Percentiles rank a stretch among this genome's conserved stretches.
Conservation (phyloP, 441 rosid genomes). For the Breynia disticha region DNA sequence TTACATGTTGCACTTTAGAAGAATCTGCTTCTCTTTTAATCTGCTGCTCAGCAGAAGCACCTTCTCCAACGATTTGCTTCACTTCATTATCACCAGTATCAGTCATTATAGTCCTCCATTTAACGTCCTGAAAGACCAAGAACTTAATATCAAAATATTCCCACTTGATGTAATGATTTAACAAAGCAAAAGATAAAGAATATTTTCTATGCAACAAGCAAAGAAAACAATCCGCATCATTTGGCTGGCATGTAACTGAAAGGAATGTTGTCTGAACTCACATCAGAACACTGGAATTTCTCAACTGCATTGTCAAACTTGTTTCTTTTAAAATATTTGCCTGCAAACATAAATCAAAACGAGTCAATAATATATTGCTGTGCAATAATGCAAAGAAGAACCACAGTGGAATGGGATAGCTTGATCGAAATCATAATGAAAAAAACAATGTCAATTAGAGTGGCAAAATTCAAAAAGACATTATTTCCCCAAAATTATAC, state of each 20-base stretch:
- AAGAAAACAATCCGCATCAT: not conserved
- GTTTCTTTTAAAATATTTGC: constrained; percentile 23
- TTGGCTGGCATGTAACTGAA: not conserved
- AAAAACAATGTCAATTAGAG: no score
- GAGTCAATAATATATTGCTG: not conserved
- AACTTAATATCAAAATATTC: not conserved
- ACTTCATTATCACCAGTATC: constrained; percentile 14
- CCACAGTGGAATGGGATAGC: no score
- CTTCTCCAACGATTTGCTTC: constrained; percentile 24
- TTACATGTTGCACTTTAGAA: constrained; percentile 25
- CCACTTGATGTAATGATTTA: not conserved
- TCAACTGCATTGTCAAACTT: constrained; percentile 28
- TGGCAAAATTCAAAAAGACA: no score
- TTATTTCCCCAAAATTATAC: no score
- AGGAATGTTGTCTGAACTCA: constrained; percentile 18
- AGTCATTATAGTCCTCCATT: constrained; percentile 5
- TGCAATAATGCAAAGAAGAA: not conserved
- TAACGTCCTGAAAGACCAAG: constrained; percentile 21
- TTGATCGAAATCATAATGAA: no score
- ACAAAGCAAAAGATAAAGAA: not conserved
- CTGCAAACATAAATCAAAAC: constrained; percentile 20
- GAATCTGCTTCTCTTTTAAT: constrained; percentile 26
- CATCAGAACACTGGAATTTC: constrained; percentile 27
- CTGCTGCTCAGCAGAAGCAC: constrained; percentile 21
- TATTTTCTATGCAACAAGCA: not conserved